phyloP scores from a whole-genome alignment of 371 early-diverging fungal genomes.

The Mortierella sp. region DNA sequence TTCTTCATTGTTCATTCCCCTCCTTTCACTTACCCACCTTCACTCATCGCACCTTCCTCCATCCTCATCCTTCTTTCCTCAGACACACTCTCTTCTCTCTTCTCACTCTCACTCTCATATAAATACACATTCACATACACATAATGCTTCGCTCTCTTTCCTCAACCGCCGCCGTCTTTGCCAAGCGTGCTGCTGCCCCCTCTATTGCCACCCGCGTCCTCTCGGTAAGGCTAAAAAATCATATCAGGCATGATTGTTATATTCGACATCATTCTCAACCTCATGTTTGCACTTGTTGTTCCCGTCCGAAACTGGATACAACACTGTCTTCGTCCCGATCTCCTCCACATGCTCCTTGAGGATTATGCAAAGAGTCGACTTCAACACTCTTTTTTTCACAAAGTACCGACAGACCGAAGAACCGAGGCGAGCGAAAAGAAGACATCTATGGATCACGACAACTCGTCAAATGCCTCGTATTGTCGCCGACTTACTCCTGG shows the following conservation, averaged over 20 bases:
- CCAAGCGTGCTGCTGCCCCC: conserved; percentile 52
- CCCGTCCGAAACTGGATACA: background rate
- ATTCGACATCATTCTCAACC: background rate
- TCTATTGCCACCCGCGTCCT: conserved; percentile 53
- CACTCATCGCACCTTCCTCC: conserved; percentile 13
- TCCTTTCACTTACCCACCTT: background rate
- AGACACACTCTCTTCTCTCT: background rate
- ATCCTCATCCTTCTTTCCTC: background rate
- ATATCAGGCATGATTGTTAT: background rate
- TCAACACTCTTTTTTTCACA: no score
- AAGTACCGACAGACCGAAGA: background rate
- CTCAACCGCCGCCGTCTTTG: conserved; percentile 47
- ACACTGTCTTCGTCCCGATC: background rate
- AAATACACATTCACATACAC: background rate
- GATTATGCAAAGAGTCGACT: background rate
- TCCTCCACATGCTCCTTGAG: background rate
- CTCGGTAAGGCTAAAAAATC: conserved; percentile 36
- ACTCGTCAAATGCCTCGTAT: background rate
- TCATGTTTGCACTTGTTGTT: background rate
- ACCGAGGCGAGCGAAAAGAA: background rate
- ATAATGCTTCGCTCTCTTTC: conserved; percentile 52
- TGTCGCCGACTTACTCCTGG: background rate
- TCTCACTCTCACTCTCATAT: background rate
- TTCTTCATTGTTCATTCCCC: conserved; percentile 7
- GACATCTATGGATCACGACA: background rate